A percentile compares a stretch with the other conserved stretches of the same genome.
Conservation (phyloP, 169 alveolate genomes). For the Sarcocystis neurona region DNA sequence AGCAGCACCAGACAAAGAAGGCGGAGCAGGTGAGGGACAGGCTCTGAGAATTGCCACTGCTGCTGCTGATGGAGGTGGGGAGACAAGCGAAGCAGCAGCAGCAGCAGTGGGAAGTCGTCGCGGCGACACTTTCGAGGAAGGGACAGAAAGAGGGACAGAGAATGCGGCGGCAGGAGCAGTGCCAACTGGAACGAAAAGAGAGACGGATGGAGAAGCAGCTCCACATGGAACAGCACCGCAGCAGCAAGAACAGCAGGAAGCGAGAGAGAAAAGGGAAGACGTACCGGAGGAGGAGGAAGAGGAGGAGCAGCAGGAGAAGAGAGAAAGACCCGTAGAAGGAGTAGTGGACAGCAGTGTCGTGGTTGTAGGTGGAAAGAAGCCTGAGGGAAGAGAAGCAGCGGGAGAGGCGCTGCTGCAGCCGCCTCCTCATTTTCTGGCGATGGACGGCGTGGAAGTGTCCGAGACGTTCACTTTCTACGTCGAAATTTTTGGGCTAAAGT, state of each 20-base stretch:
- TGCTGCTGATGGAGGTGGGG: too few species aligned
- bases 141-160: too few species aligned
- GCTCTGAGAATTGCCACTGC: too few species aligned
- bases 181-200: too few species aligned
- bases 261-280: background rate
- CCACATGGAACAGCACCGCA: background rate
- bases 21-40: too few species aligned
- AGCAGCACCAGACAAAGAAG: too few species aligned
- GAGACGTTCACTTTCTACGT: slow-evolving; percentile 35
- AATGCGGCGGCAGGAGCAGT: too few species aligned
- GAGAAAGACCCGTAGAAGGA: background rate
- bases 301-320: slow-evolving; percentile 17
- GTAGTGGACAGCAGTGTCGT: background rate
- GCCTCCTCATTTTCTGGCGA: slow-evolving; percentile 41
- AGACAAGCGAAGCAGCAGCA: too few species aligned
- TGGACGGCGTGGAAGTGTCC: slow-evolving; percentile 33
- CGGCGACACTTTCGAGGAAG: too few species aligned
- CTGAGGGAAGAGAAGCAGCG: background rate
- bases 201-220: too few species aligned
- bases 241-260: background rate
- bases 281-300: background rate
- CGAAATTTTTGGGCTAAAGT: slow-evolving; percentile 34
- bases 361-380: background rate
- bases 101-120: too few species aligned
- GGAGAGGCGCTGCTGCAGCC: background rate